Base-by-base conservation (phyloP, 2,329 filamentous ascomycete species). In the Sphaerostilbella broomeana region DNA sequence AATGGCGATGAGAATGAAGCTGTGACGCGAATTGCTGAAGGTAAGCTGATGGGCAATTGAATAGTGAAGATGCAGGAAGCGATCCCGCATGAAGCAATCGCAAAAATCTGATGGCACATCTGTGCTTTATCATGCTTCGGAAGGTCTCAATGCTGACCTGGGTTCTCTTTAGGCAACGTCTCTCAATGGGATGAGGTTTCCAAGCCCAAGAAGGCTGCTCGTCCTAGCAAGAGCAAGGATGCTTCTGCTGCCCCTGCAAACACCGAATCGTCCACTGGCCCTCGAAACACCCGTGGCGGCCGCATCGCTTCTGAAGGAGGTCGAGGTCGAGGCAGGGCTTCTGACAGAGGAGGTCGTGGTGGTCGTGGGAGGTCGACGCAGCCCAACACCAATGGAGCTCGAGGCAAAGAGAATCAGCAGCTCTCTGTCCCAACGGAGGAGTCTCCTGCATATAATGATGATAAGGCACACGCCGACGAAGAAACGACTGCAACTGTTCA, bases 101-200 rank as follows among this genome's bases (percentile, higher is more conserved):
- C 42, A 43, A 33, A 45, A 22, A 16, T 16, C 29, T n/a, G 10
- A 19, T 8, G 13, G 9, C 5, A 20, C 19, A 15, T 33, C 8
- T 22, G 17, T 35, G 13, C 26, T 11, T 34, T 5, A 11, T 9
- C 8, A 3, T 29, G 11, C 11, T 7, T 11, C 11, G 9, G 13
- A 22, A 12, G 16, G 19, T 16, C 25, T n/a, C 17, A 16, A 41
- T 31, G 44, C 50, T 52, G 34, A 53, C 47, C 17, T 17, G 3
- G 22, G 11, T 45, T 48, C 40, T 28, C 32, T 49, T 43, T 56
- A 88, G 86, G 86, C 56, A 76, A 78, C 50, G 82, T 89, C 55
- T 81, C 85, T 49, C 84, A 88, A 69, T 92, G 87, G 78, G 81
- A 81, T 53, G 84, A 90, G 62, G 85, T 92, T 51, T 83, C 82